Base-by-base conservation (phyloP, 345 rosid species). In the Punica granatum region DNA sequence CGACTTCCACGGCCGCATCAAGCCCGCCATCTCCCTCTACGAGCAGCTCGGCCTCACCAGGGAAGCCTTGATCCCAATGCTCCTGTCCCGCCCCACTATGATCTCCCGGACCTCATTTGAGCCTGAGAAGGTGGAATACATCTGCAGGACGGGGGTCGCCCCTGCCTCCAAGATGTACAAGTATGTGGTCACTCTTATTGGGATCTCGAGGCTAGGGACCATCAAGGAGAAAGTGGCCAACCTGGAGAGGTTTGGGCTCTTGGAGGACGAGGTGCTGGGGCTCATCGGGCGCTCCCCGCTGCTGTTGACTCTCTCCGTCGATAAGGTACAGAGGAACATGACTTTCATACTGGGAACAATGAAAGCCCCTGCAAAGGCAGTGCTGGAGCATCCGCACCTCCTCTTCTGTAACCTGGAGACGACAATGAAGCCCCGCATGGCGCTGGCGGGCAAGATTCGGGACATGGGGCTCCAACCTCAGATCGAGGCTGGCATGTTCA, bases 271-370 rank as follows among this genome's bases (percentile, higher is more conserved):
- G 53, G 68, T 85, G 67, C 85, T 88, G 94, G 4, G 65, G 26
- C 74, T 92, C 11, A 71, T 81, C 7, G 96, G 96, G 18, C 79
- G 77, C 41, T 82, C 82, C 62, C 96, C 90, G 0, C 64, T 80
- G 60, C 28, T 83, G 43, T 75, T 92, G 70, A 85, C 95, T 11
- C 37, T 89, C 11, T 90, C 94, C 10, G 76, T 85, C 63, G 96
- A 88, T 6, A 89, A 90, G 78, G 88, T 92, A 67, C 92, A 92
- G 69, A 85, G 95, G 77, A 92, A 88, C 66, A 92, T 92, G 96
- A 88, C 94, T 51, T 92, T 78, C 64, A 64, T 92, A 12, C 43
- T 88, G 16, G 94, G 84, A n/a, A 81, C 80, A 16, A 80, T 88
- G 85, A 89, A 82, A 72, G 73, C 84, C 19, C 77, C 89, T 23